Evolutionary conservation across 257 asterid genomes (phyloP).

Genomic region (Salvia miltiorrhiza): DNA sequence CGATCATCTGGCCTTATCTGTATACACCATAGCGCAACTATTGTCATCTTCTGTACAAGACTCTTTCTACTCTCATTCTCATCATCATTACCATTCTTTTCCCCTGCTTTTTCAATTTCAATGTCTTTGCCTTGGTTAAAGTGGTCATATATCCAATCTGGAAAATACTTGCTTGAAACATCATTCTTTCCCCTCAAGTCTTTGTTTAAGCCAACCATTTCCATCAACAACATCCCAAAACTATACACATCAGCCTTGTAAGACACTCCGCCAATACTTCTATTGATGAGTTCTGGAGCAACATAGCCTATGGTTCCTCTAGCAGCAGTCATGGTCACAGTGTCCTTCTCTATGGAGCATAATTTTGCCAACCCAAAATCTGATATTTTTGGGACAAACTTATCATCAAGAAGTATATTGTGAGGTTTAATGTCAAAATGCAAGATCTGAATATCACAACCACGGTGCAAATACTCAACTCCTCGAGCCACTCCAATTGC

Average conservation of each 20-base stretch:
- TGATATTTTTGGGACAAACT: constrained; percentile 20
- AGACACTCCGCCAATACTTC: background rate
- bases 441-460: background rate
- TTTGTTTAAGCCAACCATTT: background rate
- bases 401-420: background rate
- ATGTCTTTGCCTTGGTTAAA: background rate
- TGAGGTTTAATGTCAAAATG: constrained; percentile 27
- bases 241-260: constrained; percentile 1
- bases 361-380: constrained; percentile 27
- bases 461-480: constrained; percentile 18
- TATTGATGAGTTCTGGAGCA: constrained; percentile 27
- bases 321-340: constrained; percentile 20
- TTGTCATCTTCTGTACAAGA: constrained; percentile 21
- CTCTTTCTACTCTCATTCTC: background rate
- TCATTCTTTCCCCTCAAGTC: background rate
- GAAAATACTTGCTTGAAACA: background rate
- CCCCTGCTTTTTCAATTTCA: background rate
- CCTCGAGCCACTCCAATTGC: constrained; percentile 28
- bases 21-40: constrained; percentile 24
- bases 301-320: constrained; percentile 33
- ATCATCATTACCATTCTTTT: background rate
- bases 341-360: background rate
- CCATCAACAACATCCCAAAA: background rate
- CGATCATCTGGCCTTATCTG: constrained; percentile 29
- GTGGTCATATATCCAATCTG: background rate